Evolutionary conservation across 805 yeast species (phyloP).

Genomic region (Zygotorulaspora sp.): DNA sequence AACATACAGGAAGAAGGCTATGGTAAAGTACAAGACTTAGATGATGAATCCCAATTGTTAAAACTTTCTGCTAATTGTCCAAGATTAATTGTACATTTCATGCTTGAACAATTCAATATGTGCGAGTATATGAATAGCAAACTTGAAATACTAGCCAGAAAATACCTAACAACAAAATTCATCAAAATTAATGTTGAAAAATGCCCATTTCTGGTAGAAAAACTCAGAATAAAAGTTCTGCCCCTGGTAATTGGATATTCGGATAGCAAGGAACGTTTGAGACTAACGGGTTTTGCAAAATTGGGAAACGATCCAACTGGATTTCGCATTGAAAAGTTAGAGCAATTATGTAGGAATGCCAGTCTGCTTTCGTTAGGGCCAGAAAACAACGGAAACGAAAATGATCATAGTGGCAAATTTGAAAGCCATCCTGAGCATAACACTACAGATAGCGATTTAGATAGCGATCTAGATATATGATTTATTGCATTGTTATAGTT

Average conservation of each 20-base stretch:
- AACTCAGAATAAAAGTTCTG: conserved; percentile 57
- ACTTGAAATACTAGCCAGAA: conserved; percentile 45
- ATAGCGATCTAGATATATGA: conserved; percentile 3
- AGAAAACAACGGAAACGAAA: background rate
- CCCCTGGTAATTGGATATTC: conserved; percentile 66
- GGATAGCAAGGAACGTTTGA: conserved; percentile 52
- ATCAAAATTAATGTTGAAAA: conserved; percentile 53
- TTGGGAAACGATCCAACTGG: conserved; percentile 47
- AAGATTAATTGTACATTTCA: conserved; percentile 55
- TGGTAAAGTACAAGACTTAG: conserved; percentile 42
- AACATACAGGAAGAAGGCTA: conserved; percentile 38
- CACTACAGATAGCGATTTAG: background rate
- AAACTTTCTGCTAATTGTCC: conserved; percentile 43
- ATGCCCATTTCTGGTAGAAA: conserved; percentile 69
- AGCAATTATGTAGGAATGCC: conserved; percentile 34
- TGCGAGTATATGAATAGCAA: conserved; percentile 56
- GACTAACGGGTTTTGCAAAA: conserved; percentile 67
- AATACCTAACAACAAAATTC: conserved; percentile 53
- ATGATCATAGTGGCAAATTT: background rate
- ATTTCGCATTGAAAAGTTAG: conserved; percentile 48
- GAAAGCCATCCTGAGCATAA: background rate
- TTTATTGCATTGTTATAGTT: no score
- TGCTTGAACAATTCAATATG: conserved; percentile 53
- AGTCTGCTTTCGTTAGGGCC: conserved; percentile 7
- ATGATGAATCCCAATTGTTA: conserved; percentile 55